Base-by-base conservation (phyloP, 148 eudicot species). In the Amaranthus palmeri region DNA sequence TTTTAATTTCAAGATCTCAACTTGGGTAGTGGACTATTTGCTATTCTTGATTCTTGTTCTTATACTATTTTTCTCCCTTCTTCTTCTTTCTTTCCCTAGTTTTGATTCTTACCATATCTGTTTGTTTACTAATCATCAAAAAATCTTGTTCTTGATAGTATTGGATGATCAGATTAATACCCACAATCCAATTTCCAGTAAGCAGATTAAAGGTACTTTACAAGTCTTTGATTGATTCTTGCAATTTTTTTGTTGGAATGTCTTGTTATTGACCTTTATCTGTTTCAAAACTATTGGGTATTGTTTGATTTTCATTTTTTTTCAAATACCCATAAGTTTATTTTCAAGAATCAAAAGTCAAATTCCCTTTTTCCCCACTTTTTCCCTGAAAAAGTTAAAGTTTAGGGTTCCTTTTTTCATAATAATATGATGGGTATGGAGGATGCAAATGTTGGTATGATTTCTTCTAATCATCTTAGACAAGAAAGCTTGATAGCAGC, bases 401-500 rank as follows among this genome's bases (percentile, higher is more conserved):
- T 4, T 68, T 63, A 55, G 65, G 4, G 13, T 41, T 54, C 18
- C 18, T 54, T 40, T 3, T 49, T 69, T 52, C n/a, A 41, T 47
- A 7, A 54, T 7, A 59, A 56, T 67, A 74, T 40, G 66, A 74
- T 74, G 72, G 77, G 78, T 9, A 70, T 71, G 82, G 64, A 69
- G 56, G 69, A 65, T 65, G 54, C 49, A 49, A 79, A 80, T 65
- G 53, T 76, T 84, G 78, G 85, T 66, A 74, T 70, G 82, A 58
- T 79, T 14, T 36, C 77, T 0, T 13, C 73, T 36, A 36, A 70
- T 11, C 81, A 86, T 62, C 85, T 74, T 50, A 92, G 85, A 65
- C 91, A 85, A 73, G 80, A 83, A 44, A 74, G 90, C 68, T 75
- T 93, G 54, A 82, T 87, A 74, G 91, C 96, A 41, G 97, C 85